phyloP scores from a whole-genome alignment of 139 green algal species.

The Chlamydomonas asymmetrica region DNA sequence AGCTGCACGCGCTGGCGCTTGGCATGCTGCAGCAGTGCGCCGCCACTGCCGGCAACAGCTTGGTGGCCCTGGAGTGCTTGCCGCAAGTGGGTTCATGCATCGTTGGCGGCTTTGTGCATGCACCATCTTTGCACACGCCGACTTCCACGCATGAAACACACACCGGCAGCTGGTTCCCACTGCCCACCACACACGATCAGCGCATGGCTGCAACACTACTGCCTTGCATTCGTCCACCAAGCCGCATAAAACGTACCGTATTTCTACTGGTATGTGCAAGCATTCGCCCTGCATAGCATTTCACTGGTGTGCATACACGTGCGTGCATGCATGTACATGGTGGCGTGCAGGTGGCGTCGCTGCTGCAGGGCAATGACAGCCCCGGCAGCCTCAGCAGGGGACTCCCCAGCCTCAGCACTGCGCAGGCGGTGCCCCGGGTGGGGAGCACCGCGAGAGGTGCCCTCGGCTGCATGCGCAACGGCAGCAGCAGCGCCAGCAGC shows the following conservation, averaged over 20 bases:
- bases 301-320: no score
- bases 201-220: neutral
- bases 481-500: neutral
- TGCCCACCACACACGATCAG: neutral
- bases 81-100: neutral
- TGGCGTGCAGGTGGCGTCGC: constrained; percentile 4
- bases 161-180: neutral
- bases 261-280: no score
- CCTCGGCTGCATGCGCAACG: neutral
- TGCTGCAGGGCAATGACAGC: neutral
- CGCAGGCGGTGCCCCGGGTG: no score
- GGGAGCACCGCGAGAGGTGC: neutral
- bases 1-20: neutral
- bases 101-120: neutral
- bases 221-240: constrained; percentile 23
- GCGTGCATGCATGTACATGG: no score
- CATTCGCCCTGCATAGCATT: no score
- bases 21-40: constrained; percentile 4
- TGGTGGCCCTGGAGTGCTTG: constrained; percentile 15
- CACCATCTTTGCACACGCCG: neutral
- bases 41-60: neutral
- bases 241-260: no score
- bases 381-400: neutral
- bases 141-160: neutral
- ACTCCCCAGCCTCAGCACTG: neutral